Evolutionary conservation across 441 rosid species (phyloP).

Genomic region (Euphorbia schlechtendalii): DNA sequence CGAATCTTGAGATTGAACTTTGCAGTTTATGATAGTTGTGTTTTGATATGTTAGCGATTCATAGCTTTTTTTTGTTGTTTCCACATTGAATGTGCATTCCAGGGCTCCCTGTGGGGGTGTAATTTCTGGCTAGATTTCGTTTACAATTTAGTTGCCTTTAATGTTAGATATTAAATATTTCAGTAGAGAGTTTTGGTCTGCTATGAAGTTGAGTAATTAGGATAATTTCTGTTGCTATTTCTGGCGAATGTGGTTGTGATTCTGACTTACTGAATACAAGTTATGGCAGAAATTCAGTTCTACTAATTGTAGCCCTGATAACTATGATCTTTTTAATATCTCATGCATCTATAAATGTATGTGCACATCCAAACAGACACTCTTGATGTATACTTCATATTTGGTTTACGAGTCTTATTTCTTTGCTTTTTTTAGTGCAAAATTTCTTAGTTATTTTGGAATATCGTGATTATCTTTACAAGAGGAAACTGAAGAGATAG

Average conservation of each 20-base stretch:
- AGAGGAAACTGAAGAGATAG: too few species aligned
- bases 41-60: not conserved
- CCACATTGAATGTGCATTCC: not conserved
- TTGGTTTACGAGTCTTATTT: not conserved
- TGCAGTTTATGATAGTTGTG: not conserved
- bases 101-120: not conserved
- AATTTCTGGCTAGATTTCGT: not conserved
- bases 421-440: not conserved
- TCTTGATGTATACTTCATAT: not conserved
- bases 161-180: not conserved
- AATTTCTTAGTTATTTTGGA: too few species aligned
- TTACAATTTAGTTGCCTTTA: too few species aligned
- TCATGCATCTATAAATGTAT: not conserved
- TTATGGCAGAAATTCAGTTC: not conserved
- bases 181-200: not conserved
- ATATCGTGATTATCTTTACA: not conserved
- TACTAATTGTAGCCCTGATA: not conserved
- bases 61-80: not conserved
- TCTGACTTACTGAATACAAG: too few species aligned
- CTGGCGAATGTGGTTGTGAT: not conserved
- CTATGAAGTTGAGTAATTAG: not conserved
- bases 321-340: not conserved
- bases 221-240: conserved; percentile 1
- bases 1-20: not conserved
- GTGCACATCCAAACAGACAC: not conserved